Evolutionary conservation across 129 eudicot genomes (phyloP).

Genomic region (Saposhnikovia divaricata): DNA sequence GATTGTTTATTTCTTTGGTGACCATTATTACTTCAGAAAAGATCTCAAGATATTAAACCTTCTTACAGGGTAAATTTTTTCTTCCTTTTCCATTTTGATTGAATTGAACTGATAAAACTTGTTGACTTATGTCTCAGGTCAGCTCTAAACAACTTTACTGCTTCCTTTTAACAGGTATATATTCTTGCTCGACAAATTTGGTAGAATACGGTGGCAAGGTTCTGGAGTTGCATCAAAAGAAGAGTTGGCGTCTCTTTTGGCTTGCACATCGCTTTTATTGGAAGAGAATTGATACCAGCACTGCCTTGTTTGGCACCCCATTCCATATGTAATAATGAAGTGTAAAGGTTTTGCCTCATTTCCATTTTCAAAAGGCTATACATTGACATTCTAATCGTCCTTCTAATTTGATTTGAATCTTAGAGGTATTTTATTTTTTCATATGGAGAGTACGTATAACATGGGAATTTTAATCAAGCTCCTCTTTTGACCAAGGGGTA

Average conservation of each 20-base stretch:
- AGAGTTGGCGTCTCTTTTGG: conserved; percentile 67
- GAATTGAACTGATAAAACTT: background rate
- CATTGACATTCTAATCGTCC: background rate
- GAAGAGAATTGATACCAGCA: conserved; percentile 38
- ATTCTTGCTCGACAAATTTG: conserved; percentile 78
- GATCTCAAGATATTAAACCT: conserved; percentile 87
- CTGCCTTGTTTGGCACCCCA: background rate
- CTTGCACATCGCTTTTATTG: conserved; percentile 63
- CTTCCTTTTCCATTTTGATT: background rate
- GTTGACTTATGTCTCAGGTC: background rate
- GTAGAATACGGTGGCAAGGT: conserved; percentile 96
- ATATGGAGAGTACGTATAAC: background rate
- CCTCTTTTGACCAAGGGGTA: background rate
- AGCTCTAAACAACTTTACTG: background rate
- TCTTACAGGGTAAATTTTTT: conserved; percentile 67
- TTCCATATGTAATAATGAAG: background rate
- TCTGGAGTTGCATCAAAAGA: conserved; percentile 70
- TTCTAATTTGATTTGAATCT: conserved; percentile 1
- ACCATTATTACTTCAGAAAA: conserved; percentile 89
- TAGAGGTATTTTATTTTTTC: background rate
- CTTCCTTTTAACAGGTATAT: conserved; percentile 52
- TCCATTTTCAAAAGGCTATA: background rate
- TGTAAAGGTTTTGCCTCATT: background rate
- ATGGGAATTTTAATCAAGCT: background rate
- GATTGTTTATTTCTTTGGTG: conserved; percentile 77